Evolutionary conservation across 2,329 filamentous ascomycete species (phyloP).

Genomic region (Neurospora sp.): DNA sequence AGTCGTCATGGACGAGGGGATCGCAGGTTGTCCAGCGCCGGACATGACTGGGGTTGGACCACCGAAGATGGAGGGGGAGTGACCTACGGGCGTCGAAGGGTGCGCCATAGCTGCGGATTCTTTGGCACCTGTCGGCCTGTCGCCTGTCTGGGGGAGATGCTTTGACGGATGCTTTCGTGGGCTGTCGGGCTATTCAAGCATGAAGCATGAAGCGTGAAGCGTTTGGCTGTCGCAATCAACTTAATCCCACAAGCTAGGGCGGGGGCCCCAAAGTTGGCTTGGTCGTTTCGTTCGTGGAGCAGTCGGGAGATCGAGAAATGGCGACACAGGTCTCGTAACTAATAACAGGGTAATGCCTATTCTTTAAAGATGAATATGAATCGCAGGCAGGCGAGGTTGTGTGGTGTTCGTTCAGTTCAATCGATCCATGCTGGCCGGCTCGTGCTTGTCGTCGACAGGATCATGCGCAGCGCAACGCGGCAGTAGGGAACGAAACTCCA

Average conservation of each 20-base stretch:
- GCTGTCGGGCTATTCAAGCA: background rate
- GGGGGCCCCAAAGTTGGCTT: background rate
- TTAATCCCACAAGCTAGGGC: background rate
- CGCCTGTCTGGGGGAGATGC: background rate
- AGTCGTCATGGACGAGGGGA: constrained; percentile 15
- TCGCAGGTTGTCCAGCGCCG: constrained; percentile 17
- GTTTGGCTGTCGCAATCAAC: background rate
- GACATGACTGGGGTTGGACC: constrained; percentile 24
- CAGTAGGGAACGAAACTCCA: background rate
- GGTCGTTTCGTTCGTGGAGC: background rate
- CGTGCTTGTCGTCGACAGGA: background rate
- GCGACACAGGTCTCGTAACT: background rate
- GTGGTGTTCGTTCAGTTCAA: background rate
- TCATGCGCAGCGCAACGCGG: background rate
- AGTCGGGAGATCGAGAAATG: background rate
- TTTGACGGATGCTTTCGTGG: background rate
- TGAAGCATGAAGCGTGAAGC: background rate
- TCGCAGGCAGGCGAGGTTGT: background rate
- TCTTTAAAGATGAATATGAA: background rate
- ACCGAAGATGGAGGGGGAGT: constrained; percentile 32
- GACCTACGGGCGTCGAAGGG: constrained; percentile 12
- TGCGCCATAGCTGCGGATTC: constrained; percentile 14
- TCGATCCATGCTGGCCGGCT: background rate
- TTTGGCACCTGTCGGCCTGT: background rate
- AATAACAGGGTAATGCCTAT: background rate